These are phyloP conservation scores for Rhynchosporium graminicola DNA, from an alignment of 2,329 filamentous ascomycete species.

Conservation along the genomic window DNA sequence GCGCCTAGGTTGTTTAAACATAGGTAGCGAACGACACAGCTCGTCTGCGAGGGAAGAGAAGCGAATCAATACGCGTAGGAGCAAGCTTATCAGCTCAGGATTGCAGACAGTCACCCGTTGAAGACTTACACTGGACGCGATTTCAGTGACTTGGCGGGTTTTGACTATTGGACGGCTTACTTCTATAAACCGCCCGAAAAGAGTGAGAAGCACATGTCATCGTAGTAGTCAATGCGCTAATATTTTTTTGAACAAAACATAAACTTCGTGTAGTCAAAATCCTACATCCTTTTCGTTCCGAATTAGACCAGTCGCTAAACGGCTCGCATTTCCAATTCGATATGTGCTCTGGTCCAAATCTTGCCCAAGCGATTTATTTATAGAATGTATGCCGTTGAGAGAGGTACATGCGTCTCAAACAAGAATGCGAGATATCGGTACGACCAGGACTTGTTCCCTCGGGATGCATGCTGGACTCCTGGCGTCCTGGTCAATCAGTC, in stretches of 20 bases:
- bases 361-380: not conserved
- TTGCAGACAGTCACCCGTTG: not conserved
- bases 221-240: too few relatives aligned
- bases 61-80: not conserved
- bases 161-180: too few relatives aligned
- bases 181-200: too few relatives aligned
- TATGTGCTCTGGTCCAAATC: too few relatives aligned
- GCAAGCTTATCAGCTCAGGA: not conserved
- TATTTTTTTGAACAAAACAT: too few relatives aligned
- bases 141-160: not conserved
- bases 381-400: not conserved
- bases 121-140: not conserved
- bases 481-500: not conserved
- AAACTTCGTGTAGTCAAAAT: too few relatives aligned
- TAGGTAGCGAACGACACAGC: not conserved
- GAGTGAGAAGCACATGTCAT: too few relatives aligned
- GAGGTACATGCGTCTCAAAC: not conserved
- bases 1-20: not conserved
- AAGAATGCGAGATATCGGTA: conserved; percentile 1
- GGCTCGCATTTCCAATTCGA: too few relatives aligned
- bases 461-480: not conserved
- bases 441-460: not conserved
- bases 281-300: not conserved
- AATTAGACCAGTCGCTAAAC: too few relatives aligned
- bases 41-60: not conserved